Percentiles rank a stretch among this genome's conserved stretches.
Evolutionary conservation across 441 rosid species (phyloP).

Genomic region (Raphanus hybrid): DNA sequence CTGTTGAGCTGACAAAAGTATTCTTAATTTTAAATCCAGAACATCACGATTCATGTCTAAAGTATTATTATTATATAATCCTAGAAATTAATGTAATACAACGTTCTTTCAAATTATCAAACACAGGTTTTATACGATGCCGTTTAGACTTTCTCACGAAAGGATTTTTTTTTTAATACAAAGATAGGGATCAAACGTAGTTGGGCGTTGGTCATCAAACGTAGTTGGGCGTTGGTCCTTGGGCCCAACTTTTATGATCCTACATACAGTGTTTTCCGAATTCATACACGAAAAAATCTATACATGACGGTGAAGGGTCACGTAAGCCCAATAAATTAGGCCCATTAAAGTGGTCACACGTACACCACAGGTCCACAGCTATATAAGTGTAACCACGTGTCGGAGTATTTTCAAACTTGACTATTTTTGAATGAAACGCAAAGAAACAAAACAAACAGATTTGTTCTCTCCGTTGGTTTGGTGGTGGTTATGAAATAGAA

Average conservation of each 20-base stretch:
- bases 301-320: not conserved
- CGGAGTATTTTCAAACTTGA: not conserved
- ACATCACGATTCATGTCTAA: not conserved
- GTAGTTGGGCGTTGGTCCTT: no score
- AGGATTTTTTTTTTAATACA: no score
- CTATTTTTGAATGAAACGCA: not conserved
- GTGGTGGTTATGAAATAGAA: not conserved
- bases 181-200: no score
- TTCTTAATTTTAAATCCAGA: not conserved
- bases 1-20: not conserved
- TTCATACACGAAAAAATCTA: no score
- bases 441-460: not conserved
- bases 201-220: no score
- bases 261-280: no score
- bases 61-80: not conserved
- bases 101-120: no score
- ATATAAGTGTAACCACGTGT: not conserved
- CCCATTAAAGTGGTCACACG: not conserved
- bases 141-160: no score
- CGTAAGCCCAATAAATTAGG: not conserved
- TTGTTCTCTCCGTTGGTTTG: not conserved
- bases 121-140: no score
- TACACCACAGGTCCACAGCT: not conserved
- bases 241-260: no score
- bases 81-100: not conserved